Base-by-base conservation (phyloP, 139 green algal genomes). In the Ostreobium quekettii region DNA sequence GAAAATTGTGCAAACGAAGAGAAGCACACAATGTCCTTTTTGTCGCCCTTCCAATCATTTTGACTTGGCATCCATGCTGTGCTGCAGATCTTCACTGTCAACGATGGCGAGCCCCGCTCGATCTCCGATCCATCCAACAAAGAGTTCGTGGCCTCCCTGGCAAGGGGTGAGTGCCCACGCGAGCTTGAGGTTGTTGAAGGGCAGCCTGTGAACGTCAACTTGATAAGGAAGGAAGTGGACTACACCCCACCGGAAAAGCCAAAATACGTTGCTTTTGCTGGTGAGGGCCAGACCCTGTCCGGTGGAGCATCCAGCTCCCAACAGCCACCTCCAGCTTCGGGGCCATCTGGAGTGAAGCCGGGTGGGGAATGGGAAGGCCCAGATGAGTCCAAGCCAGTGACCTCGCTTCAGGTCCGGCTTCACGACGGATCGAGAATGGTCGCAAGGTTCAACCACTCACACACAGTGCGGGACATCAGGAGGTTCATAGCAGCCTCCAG, bases 391-490 rank as follows among this genome's bases (percentile, higher is more conserved):
- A 49, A 80, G 74, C 89, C 90, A 26, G 82, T 73, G 36, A 96
- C 90, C 1, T 90, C 81, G 5, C 74, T 96, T 33, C 89, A 96
- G 84, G 71, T 96, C n/a, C 73, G 89, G 0, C 74, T 96, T 70
- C 73, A 76, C 5, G 90, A 96, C 65, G 89, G 90, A 39, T 83
- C 72, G 0, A 76, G 90, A 39, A 79, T 91, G 80, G 84, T 87
- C 32, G 90, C 88, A 0, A 72, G 85, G 47, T 95, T 96, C 79
- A 96, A 96, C 72, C 71, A 84, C 39, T 79, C 37, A 0, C 88
- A 95, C 78, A 89, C 80, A 1, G 74, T 96, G 7, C 76, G 66
- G 2, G 84, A 96, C 75, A 89, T 96, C 42, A 75, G 90, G 38
- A 80, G 83, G 38, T 95, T 95, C 77, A 88, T 96, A 30, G 64